Percentiles rank a stretch among this genome's conserved stretches.
phyloP scores from a whole-genome alignment of 129 eudicot genomes.

The Flaveria robusta region DNA sequence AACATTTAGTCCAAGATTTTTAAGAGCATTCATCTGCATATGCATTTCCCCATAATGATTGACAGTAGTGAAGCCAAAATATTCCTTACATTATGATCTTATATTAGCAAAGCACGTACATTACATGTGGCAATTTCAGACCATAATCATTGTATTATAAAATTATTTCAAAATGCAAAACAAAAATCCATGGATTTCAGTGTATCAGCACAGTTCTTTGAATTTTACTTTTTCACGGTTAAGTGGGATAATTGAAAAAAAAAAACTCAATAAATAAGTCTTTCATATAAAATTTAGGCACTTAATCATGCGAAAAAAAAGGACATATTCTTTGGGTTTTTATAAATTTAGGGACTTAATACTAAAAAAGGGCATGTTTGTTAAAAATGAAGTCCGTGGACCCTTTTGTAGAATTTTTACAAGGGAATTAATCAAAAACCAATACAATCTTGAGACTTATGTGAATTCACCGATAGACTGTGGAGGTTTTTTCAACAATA shows the following conservation, averaged over 20 bases:
- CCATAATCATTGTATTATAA: neutral
- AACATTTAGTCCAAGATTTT: conserved; percentile 89
- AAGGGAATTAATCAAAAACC: neutral
- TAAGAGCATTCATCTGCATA: conserved; percentile 84
- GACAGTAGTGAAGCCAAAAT: neutral
- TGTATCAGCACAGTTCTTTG: neutral
- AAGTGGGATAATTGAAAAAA: neutral
- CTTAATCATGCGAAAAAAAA: neutral
- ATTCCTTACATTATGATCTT: neutral
- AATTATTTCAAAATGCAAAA: neutral
- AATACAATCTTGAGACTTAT: neutral
- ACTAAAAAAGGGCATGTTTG: neutral
- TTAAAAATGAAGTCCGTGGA: neutral
- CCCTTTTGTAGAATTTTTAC: neutral
- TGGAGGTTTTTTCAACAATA: neutral
- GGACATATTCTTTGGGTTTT: neutral
- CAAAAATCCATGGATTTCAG: neutral
- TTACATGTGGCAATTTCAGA: neutral
- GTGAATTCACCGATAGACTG: neutral
- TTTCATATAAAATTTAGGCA: neutral
- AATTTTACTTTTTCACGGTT: too few species aligned
- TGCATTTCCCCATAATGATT: conserved; percentile 28
- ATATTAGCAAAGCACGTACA: neutral
- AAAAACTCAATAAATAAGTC: neutral
- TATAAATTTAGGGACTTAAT: neutral